Evolutionary conservation across 306 rosid genomes (phyloP).

Genomic region (Vachellia pachyceras): DNA sequence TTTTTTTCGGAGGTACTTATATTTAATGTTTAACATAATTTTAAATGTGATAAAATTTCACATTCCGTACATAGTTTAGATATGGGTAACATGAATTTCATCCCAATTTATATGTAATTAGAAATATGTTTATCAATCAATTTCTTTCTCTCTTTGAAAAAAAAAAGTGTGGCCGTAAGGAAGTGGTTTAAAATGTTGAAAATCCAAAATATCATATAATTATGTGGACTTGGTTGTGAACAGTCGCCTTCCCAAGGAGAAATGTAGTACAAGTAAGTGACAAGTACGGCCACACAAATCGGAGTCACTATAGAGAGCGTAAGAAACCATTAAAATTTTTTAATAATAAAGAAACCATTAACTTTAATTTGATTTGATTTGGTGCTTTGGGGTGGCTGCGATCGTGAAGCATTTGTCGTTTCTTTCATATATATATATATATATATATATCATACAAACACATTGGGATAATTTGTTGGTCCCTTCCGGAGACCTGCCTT

Average conservation of each 20-base stretch:
- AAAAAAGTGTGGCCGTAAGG: no score
- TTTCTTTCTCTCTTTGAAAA: background rate
- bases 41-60: background rate
- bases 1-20: no score
- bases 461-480: background rate
- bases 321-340: background rate
- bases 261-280: background rate
- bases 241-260: background rate
- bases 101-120: no score
- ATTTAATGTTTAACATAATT: no score
- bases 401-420: background rate
- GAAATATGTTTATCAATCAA: background rate
- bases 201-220: background rate
- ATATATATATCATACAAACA: background rate
- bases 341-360: background rate
- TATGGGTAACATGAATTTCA: background rate
- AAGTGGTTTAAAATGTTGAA: background rate
- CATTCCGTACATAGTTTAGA: background rate
- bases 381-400: background rate
- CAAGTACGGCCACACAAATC: background rate
- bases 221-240: background rate
- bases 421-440: background rate
- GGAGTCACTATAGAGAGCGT: background rate
- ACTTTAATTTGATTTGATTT: background rate
- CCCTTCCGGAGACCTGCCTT: background rate